Percentiles rank a stretch among this genome's conserved stretches.
phyloP scores from a whole-genome alignment of 2,329 filamentous ascomycete species.

The Xylariaceae sp. region DNA sequence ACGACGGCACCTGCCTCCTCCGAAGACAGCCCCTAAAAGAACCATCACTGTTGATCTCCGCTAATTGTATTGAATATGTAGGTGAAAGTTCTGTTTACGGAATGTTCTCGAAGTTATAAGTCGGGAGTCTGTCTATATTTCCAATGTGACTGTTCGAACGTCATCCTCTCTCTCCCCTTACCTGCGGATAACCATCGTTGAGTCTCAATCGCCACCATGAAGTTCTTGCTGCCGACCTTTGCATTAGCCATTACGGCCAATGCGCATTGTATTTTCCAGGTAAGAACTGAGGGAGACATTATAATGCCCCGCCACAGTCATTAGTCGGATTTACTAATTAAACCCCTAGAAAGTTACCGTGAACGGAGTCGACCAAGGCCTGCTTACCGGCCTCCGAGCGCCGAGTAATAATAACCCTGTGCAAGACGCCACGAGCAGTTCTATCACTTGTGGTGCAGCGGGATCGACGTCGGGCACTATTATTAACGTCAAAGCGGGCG shows the following conservation, averaged over 20 bases:
- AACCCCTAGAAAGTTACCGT: slow-evolving; percentile 53
- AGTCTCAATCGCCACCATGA: not conserved
- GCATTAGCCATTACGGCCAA: slow-evolving; percentile 3
- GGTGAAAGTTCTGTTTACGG: too few relatives aligned
- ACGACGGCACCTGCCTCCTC: not conserved
- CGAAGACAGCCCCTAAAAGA: not conserved
- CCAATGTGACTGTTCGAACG: not conserved
- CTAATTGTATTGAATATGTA: too few relatives aligned
- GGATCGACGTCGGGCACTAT: slow-evolving; percentile 46
- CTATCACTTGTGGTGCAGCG: slow-evolving; percentile 53
- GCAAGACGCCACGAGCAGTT: slow-evolving; percentile 52
- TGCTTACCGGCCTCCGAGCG: slow-evolving; percentile 50
- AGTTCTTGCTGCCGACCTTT: not conserved
- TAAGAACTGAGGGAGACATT: not conserved
- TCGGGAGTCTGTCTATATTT: too few relatives aligned
- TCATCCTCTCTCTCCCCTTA: not conserved
- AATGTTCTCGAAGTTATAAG: too few relatives aligned
- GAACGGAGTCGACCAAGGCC: slow-evolving; percentile 56
- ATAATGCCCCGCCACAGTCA: too few relatives aligned
- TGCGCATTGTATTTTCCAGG: slow-evolving; percentile 10
- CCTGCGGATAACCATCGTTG: not conserved
- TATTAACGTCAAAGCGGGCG: slow-evolving; percentile 55
- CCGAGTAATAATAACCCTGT: slow-evolving; percentile 58
- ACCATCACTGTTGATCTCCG: not conserved
- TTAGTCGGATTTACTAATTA: too few relatives aligned